These are phyloP conservation scores for Candida maris DNA, from an alignment of 805 yeast species.

Conservation along the genomic window DNA sequence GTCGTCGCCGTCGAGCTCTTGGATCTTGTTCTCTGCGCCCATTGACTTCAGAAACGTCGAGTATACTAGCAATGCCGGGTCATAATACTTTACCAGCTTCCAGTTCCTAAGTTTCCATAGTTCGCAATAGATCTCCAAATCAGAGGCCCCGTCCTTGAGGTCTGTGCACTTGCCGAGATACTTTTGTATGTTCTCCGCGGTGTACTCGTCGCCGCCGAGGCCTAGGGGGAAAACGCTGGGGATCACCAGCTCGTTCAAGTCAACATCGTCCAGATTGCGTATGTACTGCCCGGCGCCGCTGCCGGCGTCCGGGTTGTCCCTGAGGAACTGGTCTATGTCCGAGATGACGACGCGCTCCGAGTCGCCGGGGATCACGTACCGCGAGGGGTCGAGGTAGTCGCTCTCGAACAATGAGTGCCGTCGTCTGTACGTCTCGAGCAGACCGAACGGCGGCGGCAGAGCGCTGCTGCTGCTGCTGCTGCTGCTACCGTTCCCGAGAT, in stretches of 20 bases:
- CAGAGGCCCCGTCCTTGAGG: constrained; percentile 12
- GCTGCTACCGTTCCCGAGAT: background rate
- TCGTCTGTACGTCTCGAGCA: background rate
- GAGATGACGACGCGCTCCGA: constrained; percentile 18
- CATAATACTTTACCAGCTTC: constrained; percentile 23
- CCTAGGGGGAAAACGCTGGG: constrained; percentile 11
- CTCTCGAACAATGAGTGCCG: constrained; percentile 13
- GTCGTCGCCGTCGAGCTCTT: constrained; percentile 14
- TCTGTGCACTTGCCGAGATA: constrained; percentile 1
- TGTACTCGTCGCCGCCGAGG: constrained; percentile 3
- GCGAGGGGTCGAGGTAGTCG: constrained; percentile 6
- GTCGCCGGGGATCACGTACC: background rate
- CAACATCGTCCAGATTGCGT: constrained; percentile 11
- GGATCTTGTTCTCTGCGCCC: constrained; percentile 11
- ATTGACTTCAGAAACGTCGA: constrained; percentile 7
- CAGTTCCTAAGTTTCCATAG: constrained; percentile 17
- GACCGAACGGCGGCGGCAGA: too few species aligned
- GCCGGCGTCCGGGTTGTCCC: constrained; percentile 19
- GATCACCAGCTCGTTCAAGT: constrained; percentile 11
- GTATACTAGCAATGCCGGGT: constrained; percentile 20
- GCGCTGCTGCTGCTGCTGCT: too few species aligned
- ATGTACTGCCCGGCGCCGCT: constrained; percentile 6
- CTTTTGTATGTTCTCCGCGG: constrained; percentile 4
- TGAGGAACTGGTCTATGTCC: constrained; percentile 24
- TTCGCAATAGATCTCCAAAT: constrained; percentile 21